A percentile compares a stretch with the other conserved stretches of the same genome.
These are phyloP conservation scores for Kodamaea ohmeri DNA, from an alignment of 1,139 yeast genomes.

Conservation along the genomic window DNA sequence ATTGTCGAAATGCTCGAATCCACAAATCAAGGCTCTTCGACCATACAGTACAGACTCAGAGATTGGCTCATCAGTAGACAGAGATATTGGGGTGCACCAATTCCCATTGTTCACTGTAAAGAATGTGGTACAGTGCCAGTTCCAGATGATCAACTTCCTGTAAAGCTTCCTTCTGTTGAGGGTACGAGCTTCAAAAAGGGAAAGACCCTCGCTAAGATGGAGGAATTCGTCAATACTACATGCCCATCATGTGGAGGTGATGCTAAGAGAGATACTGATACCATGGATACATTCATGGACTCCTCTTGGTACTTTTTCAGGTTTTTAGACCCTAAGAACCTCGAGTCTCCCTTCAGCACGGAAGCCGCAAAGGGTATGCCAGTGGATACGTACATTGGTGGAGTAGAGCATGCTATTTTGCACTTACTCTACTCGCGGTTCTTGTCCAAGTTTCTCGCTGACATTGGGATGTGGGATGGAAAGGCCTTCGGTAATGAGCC, in stretches of 20 bases:
- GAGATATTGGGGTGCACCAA: conserved; percentile 98
- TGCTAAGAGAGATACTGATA: conserved; percentile 90
- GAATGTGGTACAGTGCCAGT: conserved; percentile 88
- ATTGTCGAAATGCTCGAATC: conserved; percentile 44
- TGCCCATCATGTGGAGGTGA: conserved; percentile 80
- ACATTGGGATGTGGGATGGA: conserved; percentile 53
- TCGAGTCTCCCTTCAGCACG: conserved; percentile 47
- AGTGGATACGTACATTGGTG: conserved; percentile 89
- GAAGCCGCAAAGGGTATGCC: conserved; percentile 66
- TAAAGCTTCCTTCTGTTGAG: conserved; percentile 60
- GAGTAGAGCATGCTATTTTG: conserved; percentile 93
- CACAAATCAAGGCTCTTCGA: conserved; percentile 41
- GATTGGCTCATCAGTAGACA: conserved; percentile 96
- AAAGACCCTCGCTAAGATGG: conserved; percentile 66
- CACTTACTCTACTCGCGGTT: conserved; percentile 86
- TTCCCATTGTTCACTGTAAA: conserved; percentile 86
- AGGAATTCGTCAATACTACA: conserved; percentile 65
- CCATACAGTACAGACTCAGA: conserved; percentile 63
- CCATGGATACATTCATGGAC: conserved; percentile 98
- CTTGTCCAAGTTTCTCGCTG: conserved; percentile 71
- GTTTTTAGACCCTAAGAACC: conserved; percentile 71
- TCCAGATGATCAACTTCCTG: conserved; percentile 84
- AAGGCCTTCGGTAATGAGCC: conserved; percentile 65
- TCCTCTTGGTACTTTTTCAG: conserved; percentile 96
- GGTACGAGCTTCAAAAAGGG: conserved; percentile 49